Evolutionary conservation across 176 grass and related monocot species (phyloP).

Genomic region (Pontederia paniculata): DNA sequence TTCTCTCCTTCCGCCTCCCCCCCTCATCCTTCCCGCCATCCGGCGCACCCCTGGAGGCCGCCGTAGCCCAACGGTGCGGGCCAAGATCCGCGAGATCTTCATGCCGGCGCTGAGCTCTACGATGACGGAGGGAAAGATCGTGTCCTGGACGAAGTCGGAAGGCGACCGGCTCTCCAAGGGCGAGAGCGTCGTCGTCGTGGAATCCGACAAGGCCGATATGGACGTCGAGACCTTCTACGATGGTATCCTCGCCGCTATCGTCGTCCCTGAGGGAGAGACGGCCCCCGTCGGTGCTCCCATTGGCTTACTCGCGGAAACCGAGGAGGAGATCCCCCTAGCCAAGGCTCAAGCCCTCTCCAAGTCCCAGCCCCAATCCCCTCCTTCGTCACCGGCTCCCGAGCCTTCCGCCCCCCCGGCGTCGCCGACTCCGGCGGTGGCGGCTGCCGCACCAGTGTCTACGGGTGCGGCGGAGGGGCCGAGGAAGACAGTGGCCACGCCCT

Average conservation of each 20-base stretch:
- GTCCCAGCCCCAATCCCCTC: constrained; percentile 33
- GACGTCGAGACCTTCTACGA: constrained; percentile 89
- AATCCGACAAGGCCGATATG: constrained; percentile 95
- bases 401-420: not conserved
- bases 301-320: constrained; percentile 61
- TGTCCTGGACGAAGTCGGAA: constrained; percentile 64
- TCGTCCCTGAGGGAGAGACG: constrained; percentile 42
- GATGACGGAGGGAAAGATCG: constrained; percentile 73
- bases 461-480: constrained; percentile 8
- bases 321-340: constrained; percentile 39
- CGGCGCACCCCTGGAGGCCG: not conserved
- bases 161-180: constrained; percentile 76
- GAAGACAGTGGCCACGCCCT: constrained; percentile 41
- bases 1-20: constrained; percentile 8
- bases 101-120: constrained; percentile 73
- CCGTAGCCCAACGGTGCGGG: constrained; percentile 30
- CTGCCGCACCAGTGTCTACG: not conserved
- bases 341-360: constrained; percentile 18
- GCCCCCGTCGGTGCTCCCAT: constrained; percentile 63
- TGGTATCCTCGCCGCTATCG: constrained; percentile 59
- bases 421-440: not conserved
- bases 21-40: not conserved
- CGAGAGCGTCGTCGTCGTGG: constrained; percentile 75
- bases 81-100: constrained; percentile 83
- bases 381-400: constrained; percentile 8